phyloP scores from a whole-genome alignment of 805 yeast species.

The Zygosaccharomyces gambellarensis region DNA sequence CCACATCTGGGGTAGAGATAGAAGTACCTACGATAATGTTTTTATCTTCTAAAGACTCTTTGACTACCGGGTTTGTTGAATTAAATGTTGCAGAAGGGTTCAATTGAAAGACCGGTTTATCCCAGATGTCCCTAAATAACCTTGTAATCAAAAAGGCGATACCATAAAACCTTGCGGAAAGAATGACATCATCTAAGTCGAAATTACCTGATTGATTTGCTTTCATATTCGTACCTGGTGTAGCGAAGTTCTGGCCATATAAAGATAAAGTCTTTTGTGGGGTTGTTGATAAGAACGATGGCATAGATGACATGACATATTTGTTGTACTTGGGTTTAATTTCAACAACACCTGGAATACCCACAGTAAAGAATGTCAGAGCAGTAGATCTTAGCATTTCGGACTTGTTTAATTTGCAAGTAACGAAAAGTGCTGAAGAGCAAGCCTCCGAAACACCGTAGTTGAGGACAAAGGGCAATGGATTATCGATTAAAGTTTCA shows the following conservation, averaged over 20 bases:
- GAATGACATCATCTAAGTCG: constrained; percentile 66
- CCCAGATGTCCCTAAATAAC: constrained; percentile 77
- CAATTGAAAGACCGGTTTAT: constrained; percentile 53
- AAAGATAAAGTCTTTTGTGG: constrained; percentile 16
- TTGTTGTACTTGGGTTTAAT: constrained; percentile 40
- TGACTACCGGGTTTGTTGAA: constrained; percentile 13
- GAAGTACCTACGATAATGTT: constrained; percentile 26
- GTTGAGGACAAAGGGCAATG: constrained; percentile 63
- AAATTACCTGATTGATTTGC: constrained; percentile 24
- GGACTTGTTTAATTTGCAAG: constrained; percentile 67
- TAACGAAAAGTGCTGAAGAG: constrained; percentile 77
- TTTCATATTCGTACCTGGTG: constrained; percentile 7
- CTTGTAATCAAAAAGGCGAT: constrained; percentile 74
- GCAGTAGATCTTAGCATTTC: constrained; percentile 44
- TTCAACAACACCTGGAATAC: constrained; percentile 41
- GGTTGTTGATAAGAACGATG: constrained; percentile 26
- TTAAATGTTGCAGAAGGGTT: constrained; percentile 21
- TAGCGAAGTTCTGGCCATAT: constrained; percentile 11
- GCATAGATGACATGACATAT: constrained; percentile 27
- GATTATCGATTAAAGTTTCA: constrained; percentile 62
- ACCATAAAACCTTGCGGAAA: constrained; percentile 90
- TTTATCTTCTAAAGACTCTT: constrained; percentile 22
- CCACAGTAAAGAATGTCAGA: constrained; percentile 40
- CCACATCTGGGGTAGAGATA: constrained; percentile 44
- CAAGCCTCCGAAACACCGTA: constrained; percentile 90